A percentile compares a stretch with the other conserved stretches of the same genome.
These are phyloP conservation scores for Arctium lappa DNA, from an alignment of 129 eudicot genomes.

Conservation along the genomic window DNA sequence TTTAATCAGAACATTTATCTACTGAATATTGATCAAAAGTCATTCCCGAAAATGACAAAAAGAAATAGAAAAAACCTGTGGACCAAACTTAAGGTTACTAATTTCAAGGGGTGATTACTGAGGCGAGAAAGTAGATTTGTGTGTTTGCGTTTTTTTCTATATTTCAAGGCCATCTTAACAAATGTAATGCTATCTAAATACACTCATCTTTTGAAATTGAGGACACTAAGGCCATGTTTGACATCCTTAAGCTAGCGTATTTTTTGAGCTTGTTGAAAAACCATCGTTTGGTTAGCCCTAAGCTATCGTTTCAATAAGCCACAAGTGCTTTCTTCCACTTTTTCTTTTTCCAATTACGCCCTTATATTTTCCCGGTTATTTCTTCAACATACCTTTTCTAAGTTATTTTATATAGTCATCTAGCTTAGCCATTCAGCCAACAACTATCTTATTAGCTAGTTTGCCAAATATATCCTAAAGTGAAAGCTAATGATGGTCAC, in stretches of 20 bases:
- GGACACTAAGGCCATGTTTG: not conserved
- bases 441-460: not conserved
- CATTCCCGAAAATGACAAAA: not conserved
- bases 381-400: not conserved
- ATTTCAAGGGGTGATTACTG: not conserved
- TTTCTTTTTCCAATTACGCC: not conserved
- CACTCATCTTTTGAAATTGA: not conserved
- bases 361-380: not conserved
- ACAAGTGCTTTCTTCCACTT: not conserved
- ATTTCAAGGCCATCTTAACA: not conserved
- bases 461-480: not conserved
- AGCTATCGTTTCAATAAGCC: not conserved
- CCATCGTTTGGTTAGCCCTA: not conserved
- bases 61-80: not conserved
- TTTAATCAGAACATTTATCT: too few species aligned
- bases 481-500: conserved; percentile 2
- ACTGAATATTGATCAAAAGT: not conserved
- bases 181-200: not conserved
- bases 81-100: not conserved
- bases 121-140: not conserved
- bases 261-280: not conserved
- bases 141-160: not conserved
- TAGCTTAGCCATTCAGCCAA: not conserved
- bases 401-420: not conserved
- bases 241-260: not conserved